These are phyloP conservation scores for Macroventuria anomochaeta DNA, from an alignment of 2,329 filamentous ascomycete species.

Conservation along the genomic window DNA sequence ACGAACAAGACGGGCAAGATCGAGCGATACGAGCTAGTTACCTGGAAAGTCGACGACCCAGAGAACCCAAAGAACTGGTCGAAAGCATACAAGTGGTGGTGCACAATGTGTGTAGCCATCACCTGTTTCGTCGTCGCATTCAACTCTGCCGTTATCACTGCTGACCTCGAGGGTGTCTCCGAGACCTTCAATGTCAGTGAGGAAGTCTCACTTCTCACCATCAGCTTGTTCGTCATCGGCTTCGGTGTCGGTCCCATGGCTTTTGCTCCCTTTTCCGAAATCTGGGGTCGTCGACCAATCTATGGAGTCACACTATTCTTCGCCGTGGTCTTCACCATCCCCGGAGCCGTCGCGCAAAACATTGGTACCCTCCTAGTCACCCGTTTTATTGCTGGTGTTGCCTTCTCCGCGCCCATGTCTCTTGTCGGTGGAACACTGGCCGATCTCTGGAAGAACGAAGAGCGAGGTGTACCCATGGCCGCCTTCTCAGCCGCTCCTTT, in stretches of 20 bases:
- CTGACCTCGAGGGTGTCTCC: slow-evolving; percentile 70
- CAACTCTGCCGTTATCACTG: slow-evolving; percentile 76
- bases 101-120: slow-evolving; percentile 80
- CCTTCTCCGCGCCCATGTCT: slow-evolving; percentile 86
- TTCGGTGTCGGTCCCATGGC: slow-evolving; percentile 82
- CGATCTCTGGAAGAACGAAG: slow-evolving; percentile 84
- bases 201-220: slow-evolving; percentile 74
- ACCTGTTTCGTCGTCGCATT: slow-evolving; percentile 57
- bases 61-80: slow-evolving; percentile 89
- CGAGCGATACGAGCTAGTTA: slow-evolving; percentile 67
- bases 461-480: slow-evolving; percentile 86
- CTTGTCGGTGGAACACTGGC: slow-evolving; percentile 82
- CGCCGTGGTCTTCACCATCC: slow-evolving; percentile 80
- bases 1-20: slow-evolving; percentile 62
- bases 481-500: slow-evolving; percentile 85
- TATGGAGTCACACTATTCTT: slow-evolving; percentile 72
- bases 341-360: slow-evolving; percentile 77
- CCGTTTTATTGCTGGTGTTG: slow-evolving; percentile 79
- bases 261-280: slow-evolving; percentile 79
- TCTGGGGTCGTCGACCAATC: slow-evolving; percentile 73
- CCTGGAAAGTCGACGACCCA: slow-evolving; percentile 73
- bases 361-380: slow-evolving; percentile 78
- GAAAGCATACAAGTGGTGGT: slow-evolving; percentile 76
- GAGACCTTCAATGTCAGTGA: slow-evolving; percentile 71
- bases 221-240: slow-evolving; percentile 80